phyloP scores from a whole-genome alignment of 352 stramenopile genomes.

The Pythium volutum region DNA sequence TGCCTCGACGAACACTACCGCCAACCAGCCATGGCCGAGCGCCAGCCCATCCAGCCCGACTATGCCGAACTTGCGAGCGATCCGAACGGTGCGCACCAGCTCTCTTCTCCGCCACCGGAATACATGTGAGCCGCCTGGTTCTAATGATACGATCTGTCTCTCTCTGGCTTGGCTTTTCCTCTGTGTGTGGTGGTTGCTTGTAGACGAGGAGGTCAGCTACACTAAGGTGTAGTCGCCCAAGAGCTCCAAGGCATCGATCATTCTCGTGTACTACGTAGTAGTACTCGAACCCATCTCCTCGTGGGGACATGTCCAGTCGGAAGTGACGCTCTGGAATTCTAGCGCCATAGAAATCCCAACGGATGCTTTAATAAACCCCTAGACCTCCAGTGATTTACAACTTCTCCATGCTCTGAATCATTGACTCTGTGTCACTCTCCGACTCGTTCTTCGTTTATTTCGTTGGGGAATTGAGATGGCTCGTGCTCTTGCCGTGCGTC shows the following conservation, averaged over 20 bases:
- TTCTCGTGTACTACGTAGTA: background rate
- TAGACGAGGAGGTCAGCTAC: background rate
- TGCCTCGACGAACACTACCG: conserved; percentile 66
- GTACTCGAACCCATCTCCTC: too few species aligned
- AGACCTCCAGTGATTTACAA: background rate
- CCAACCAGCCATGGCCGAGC: conserved; percentile 62
- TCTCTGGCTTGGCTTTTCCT: background rate
- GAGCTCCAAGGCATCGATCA: background rate
- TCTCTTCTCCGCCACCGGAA: conserved; percentile 64
- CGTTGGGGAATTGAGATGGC: too few species aligned
- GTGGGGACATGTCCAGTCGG: background rate
- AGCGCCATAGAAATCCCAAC: background rate
- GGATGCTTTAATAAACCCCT: background rate
- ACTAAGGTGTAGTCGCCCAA: background rate
- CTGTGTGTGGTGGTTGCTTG: background rate
- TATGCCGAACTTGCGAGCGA: conserved; percentile 71
- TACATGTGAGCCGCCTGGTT: conserved; percentile 30
- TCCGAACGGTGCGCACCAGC: conserved; percentile 53
- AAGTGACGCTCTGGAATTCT: conserved; percentile 3
- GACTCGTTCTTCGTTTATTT: background rate
- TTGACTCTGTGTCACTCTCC: background rate
- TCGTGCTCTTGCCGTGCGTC: background rate
- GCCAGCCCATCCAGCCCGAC: conserved; percentile 64
- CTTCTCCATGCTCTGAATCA: background rate
- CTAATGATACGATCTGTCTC: background rate